Evolutionary conservation across 257 asterid species (phyloP).

Genomic region (Lycium ferocissimum): DNA sequence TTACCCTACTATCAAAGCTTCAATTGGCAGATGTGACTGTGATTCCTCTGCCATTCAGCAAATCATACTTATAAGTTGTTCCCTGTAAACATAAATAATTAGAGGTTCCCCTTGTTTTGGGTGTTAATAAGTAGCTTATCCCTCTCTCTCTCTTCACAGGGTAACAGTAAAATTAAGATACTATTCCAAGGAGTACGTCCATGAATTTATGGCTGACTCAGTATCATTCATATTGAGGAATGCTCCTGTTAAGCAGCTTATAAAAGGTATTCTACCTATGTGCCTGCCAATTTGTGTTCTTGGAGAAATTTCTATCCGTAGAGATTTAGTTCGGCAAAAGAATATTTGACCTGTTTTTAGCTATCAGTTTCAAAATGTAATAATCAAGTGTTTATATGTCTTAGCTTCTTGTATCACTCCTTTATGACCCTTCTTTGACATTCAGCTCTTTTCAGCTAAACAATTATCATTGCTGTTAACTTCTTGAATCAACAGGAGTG

Average conservation of each 20-base stretch:
- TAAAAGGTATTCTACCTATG: slow-evolving; percentile 58
- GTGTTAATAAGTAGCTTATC: slow-evolving; percentile 1
- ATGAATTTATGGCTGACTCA: slow-evolving; percentile 86
- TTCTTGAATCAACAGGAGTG: slow-evolving; percentile 58
- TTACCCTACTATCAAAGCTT: slow-evolving; percentile 6
- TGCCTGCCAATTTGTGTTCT: neutral
- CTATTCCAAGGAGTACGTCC: slow-evolving; percentile 73
- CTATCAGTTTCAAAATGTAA: slow-evolving; percentile 24
- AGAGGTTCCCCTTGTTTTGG: slow-evolving; percentile 6
- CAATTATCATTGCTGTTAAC: neutral
- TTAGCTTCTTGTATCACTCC: slow-evolving; percentile 3
- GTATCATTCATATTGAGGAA: slow-evolving; percentile 81
- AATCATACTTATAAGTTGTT: slow-evolving; percentile 17
- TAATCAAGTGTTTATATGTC: slow-evolving; percentile 17
- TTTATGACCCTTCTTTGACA: slow-evolving; percentile 9
- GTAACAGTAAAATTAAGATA: slow-evolving; percentile 71
- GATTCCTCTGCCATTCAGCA: slow-evolving; percentile 28
- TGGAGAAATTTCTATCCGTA: slow-evolving; percentile 18
- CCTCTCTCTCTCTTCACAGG: slow-evolving; percentile 43
- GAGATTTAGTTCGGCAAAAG: neutral
- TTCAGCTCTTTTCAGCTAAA: neutral
- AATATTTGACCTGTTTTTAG: slow-evolving; percentile 17
- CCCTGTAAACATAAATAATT: slow-evolving; percentile 1
- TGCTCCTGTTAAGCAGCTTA: slow-evolving; percentile 63
- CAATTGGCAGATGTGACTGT: slow-evolving; percentile 17